phyloP scores from a whole-genome alignment of 345 rosid genomes.

The Angophora floribunda region DNA sequence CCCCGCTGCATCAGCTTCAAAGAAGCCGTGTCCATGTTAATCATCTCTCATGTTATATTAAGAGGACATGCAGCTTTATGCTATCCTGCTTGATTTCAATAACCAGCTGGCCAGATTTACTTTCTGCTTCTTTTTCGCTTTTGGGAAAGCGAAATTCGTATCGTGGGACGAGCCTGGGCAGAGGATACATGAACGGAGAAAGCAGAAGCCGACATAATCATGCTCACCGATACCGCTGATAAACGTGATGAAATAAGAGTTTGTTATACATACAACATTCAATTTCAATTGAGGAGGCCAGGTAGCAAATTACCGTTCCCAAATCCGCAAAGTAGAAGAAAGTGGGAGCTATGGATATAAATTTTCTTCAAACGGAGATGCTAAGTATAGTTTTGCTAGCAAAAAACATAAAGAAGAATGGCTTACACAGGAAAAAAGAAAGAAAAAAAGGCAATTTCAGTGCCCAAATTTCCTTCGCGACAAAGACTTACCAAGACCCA shows the following conservation, averaged over 20 bases:
- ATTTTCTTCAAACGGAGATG: conserved; percentile 69
- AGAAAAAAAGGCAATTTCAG: too few species aligned
- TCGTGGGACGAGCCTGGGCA: conserved; percentile 70
- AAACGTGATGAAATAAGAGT: background rate
- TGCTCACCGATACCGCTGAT: background rate
- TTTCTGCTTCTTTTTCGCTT: conserved; percentile 51
- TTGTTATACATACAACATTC: conserved; percentile 65
- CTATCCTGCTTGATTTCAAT: conserved; percentile 87
- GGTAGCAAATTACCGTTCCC: conserved; percentile 96
- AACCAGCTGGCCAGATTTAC: conserved; percentile 71
- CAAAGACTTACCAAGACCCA: too few species aligned
- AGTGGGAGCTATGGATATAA: conserved; percentile 81
- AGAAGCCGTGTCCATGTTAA: conserved; percentile 68
- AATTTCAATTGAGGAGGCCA: conserved; percentile 99
- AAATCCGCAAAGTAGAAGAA: conserved; percentile 73
- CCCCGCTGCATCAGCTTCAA: conserved; percentile 92
- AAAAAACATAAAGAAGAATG: conserved; percentile 2
- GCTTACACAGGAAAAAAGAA: background rate
- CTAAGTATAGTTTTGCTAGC: conserved; percentile 94
- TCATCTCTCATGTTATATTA: conserved; percentile 90
- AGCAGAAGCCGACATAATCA: background rate
- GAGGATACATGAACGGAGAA: conserved; percentile 72
- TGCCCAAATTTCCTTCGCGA: too few species aligned
- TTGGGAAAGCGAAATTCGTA: conserved; percentile 76
- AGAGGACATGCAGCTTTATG: conserved; percentile 85